phyloP scores from a whole-genome alignment of 2,329 filamentous ascomycete genomes.

The Aspergillus neoniger region DNA sequence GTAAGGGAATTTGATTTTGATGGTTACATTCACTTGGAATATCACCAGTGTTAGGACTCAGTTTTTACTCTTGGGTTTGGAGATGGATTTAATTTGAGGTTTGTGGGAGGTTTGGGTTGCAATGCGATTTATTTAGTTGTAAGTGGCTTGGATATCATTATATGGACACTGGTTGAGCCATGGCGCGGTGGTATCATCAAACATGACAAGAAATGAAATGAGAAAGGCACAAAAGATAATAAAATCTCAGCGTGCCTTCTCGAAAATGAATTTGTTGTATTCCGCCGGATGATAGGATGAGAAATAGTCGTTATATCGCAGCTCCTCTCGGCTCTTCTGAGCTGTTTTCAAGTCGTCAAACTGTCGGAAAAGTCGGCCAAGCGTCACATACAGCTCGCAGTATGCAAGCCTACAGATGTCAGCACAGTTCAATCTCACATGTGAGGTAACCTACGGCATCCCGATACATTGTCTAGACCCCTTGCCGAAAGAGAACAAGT shows the following conservation, averaged over 20 bases:
- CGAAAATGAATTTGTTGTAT: conserved; percentile 26
- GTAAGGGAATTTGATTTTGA: not conserved
- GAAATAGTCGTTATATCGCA: conserved; percentile 36
- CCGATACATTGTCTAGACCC: conserved; percentile 39
- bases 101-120: too few relatives aligned
- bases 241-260: not conserved
- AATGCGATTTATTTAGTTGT: too few relatives aligned
- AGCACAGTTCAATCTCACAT: not conserved
- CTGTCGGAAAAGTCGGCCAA: conserved; percentile 34
- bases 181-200: not conserved
- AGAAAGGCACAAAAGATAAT: not conserved
- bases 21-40: not conserved
- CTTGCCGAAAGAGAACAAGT: conserved; percentile 42
- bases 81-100: too few relatives aligned
- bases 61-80: not conserved
- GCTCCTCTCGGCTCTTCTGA: conserved; percentile 23
- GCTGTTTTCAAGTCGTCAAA: conserved; percentile 27
- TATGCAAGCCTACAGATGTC: conserved; percentile 32
- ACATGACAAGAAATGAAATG: not conserved
- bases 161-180: not conserved
- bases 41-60: not conserved
- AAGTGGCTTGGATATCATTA: not conserved
- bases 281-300: conserved; percentile 24
- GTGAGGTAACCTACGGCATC: conserved; percentile 30
- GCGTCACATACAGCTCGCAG: conserved; percentile 36